Evolutionary conservation across 1,284 basidiomycete genomes (phyloP), one percentile per base, ranked within the genome.

Genomic region (Tylopilus sp.): DNA sequence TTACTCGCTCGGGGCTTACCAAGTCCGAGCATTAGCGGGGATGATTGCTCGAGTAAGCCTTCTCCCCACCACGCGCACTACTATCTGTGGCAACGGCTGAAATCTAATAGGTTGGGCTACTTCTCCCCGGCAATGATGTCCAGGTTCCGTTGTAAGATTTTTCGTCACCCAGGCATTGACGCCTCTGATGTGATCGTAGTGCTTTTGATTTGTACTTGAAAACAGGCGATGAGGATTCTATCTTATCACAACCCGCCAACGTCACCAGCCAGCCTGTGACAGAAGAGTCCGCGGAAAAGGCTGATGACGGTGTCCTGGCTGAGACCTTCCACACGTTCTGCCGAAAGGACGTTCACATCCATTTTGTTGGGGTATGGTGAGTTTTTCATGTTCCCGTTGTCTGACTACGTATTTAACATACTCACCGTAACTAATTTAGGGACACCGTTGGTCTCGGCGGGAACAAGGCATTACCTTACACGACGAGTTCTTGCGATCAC

Each of bases 1-100:
- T 1, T 83, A 79, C 67, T 82, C 81, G 0, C 79, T 81, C 5
- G 81, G 81, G 29, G 81, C 81, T 41, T 82, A 82, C 61, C 81
- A 82, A 65, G 81, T 80, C 8, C 74, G 81, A 53, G 74, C 68
- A 4, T 62, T 82, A 57, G 77, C 81, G 6, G 81, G 71, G 29
- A 82, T 82, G 81, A 79, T 81, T 53, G 65, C 73, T 44, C 70
- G 61, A 56, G 80, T 80, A 59, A 54, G 73, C 26, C 39, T 57
- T 5, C 33, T 64, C 52, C 29, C 3, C 6, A 15, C 19, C 19
- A 44, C 29, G 29, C 29, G 29, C 29, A 6, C 29, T 29, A 29
- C 29, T 29, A 29, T 29, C 29, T 29, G 6, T 3, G 29, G 44
- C 19, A 47, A 10, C 44, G 44, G 22, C 26, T 38, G 38, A 58